Conservation (phyloP, 306 rosid genomes). For the Cicer bijugum region DNA sequence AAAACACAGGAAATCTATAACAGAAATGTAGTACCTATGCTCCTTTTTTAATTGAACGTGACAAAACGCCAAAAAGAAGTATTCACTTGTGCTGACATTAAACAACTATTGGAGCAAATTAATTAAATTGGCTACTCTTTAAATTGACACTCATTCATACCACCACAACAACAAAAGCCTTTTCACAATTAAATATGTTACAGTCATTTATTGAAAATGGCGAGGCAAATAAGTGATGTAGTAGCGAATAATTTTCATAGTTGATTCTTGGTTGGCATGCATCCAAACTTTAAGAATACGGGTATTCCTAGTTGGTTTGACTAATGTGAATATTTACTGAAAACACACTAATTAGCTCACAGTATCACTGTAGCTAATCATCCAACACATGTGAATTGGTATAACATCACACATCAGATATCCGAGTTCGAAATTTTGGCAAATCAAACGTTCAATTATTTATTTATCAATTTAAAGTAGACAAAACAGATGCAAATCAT, state of each 20-base stretch:
- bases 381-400: background rate
- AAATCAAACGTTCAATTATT: constrained; percentile 21
- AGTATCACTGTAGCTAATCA: background rate
- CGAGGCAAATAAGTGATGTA: background rate
- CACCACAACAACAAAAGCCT: background rate
- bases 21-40: background rate
- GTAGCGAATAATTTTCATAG: background rate
- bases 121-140: background rate
- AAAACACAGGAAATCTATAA: constrained; percentile 6
- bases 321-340: constrained; percentile 9
- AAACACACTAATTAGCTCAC: constrained; percentile 28
- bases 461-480: constrained; percentile 19
- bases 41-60: background rate
- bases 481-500: constrained; percentile 28
- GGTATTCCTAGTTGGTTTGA: constrained; percentile 15
- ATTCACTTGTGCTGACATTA: constrained; percentile 10
- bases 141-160: background rate
- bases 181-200: background rate
- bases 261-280: background rate
- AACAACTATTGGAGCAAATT: constrained; percentile 1
- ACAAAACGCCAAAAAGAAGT: background rate
- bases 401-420: constrained; percentile 12
- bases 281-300: no score
- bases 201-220: background rate
- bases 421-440: constrained; percentile 10